These are phyloP conservation scores for Magnusiomyces tetraspermus DNA, from an alignment of 1,139 yeast genomes.

Conservation along the genomic window DNA sequence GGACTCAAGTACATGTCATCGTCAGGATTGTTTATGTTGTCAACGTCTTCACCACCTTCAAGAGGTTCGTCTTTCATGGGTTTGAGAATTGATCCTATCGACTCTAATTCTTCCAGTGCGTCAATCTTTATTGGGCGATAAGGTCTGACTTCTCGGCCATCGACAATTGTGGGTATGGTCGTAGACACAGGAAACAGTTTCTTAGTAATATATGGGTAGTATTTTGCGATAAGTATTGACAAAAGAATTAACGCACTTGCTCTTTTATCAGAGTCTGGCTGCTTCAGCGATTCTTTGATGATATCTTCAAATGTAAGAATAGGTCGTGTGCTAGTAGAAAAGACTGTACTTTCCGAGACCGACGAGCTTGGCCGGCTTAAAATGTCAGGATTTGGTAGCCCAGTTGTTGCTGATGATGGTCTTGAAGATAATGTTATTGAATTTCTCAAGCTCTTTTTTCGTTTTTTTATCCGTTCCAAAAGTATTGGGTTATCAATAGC, in stretches of 20 bases:
- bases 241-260: conserved; percentile 22
- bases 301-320: conserved; percentile 21
- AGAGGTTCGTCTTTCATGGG: background rate
- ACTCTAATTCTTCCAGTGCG: background rate
- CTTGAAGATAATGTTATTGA: too few species aligned
- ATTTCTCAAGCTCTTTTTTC: too few species aligned
- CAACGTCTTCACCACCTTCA: background rate
- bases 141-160: background rate
- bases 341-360: conserved; percentile 10
- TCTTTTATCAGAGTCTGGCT: conserved; percentile 15
- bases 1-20: background rate
- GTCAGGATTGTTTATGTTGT: background rate
- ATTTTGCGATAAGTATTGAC: conserved; percentile 21
- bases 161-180: background rate
- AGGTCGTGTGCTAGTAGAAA: conserved; percentile 14
- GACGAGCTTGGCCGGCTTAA: background rate
- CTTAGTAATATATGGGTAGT: conserved; percentile 22
- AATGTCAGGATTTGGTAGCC: background rate
- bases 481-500: background rate
- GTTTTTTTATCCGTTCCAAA: background rate
- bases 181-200: conserved; percentile 12
- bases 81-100: background rate
- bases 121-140: background rate
- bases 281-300: conserved; percentile 19
- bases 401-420: too few species aligned